These are phyloP conservation scores for Pulveroboletus sp. DNA, from an alignment of 768 basidiomycete species.

Conservation along the genomic window DNA sequence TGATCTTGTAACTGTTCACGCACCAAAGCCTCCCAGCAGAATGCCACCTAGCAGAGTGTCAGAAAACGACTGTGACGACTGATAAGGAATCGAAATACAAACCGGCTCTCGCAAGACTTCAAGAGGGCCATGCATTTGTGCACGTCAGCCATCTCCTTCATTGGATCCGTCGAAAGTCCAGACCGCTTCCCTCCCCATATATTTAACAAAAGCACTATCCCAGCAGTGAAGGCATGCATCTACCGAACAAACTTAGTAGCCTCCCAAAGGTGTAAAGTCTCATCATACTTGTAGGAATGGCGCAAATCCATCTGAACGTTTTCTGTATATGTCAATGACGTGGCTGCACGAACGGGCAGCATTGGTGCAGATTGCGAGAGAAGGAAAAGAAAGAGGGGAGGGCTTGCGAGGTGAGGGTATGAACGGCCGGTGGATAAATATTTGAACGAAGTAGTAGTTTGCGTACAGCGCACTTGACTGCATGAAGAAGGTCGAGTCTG, in stretches of 20 bases:
- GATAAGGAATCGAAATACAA: conserved; percentile 5
- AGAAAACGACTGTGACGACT: not conserved
- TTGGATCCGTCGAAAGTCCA: conserved; percentile 37
- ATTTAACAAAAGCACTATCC: conserved; percentile 50
- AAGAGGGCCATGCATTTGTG: conserved; percentile 44
- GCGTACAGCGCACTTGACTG: conserved; percentile 50
- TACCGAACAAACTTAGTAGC: conserved; percentile 6
- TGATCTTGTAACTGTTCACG: conserved; percentile 8
- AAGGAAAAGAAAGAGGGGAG: conserved; percentile 45
- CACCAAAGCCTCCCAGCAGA: conserved; percentile 47
- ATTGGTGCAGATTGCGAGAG: conserved; percentile 82
- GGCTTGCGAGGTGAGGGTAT: conserved; percentile 61
- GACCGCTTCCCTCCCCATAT: conserved; percentile 49
- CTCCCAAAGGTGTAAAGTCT: too few relatives aligned
- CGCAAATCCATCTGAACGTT: conserved; percentile 25
- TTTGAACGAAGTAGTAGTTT: conserved; percentile 54
- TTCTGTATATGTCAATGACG: conserved; percentile 56
- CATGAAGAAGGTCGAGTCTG: conserved; percentile 35
- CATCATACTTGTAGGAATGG: conserved; percentile 29
- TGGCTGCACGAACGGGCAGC: conserved; percentile 73
- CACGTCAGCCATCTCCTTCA: conserved; percentile 48
- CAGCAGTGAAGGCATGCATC: conserved; percentile 44
- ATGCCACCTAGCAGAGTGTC: conserved; percentile 37
- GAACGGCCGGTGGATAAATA: conserved; percentile 75
- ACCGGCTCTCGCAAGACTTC: conserved; percentile 34